Percentiles rank a stretch among this genome's conserved stretches.
phyloP scores from a whole-genome alignment of 140 eudicot species.

The Flaveria floridana region DNA sequence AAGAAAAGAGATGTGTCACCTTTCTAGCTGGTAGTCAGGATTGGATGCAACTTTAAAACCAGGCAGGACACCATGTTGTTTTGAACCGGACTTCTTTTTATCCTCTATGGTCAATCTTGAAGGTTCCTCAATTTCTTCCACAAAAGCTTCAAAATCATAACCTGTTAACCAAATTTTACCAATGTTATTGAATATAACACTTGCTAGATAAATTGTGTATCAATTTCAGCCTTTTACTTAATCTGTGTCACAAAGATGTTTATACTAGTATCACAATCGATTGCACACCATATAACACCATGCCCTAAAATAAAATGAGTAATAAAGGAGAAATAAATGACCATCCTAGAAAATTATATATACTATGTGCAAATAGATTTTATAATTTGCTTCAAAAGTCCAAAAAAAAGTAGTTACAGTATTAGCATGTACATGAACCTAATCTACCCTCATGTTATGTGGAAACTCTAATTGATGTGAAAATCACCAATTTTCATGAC shows the following conservation, averaged over 20 bases:
- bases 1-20: constrained; percentile 39
- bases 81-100: constrained; percentile 50
- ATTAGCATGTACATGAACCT: background rate
- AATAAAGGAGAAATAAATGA: background rate
- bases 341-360: background rate
- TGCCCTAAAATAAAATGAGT: constrained; percentile 20
- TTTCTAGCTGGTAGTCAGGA: constrained; percentile 59
- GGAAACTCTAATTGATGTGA: background rate
- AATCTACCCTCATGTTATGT: background rate
- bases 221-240: background rate
- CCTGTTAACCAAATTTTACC: constrained; percentile 46
- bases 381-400: background rate
- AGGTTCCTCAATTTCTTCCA: constrained; percentile 84
- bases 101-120: constrained; percentile 48
- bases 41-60: constrained; percentile 73
- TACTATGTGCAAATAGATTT: background rate
- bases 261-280: constrained; percentile 17
- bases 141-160: constrained; percentile 72
- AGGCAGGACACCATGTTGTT: constrained; percentile 53
- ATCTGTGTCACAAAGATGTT: background rate
- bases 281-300: constrained; percentile 17
- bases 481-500: background rate
- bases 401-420: background rate
- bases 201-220: background rate
- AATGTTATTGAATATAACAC: background rate